These are phyloP conservation scores for Fusarium odoratissimum DNA, from an alignment of 2,329 filamentous ascomycete genomes.

Conservation along the genomic window DNA sequence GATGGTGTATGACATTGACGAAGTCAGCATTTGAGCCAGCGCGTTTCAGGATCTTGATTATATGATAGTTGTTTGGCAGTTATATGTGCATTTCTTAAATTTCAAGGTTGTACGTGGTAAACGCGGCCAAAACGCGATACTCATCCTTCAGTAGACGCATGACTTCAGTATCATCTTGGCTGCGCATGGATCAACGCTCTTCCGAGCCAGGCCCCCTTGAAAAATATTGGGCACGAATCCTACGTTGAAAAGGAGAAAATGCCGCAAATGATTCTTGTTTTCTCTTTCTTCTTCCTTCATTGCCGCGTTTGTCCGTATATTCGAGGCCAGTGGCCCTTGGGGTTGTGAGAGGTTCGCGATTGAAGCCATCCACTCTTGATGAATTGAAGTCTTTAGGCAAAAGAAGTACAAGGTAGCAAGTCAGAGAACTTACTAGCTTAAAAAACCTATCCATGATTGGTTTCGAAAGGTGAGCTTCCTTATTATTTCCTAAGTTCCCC, in stretches of 20 bases:
- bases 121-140: background rate
- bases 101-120: rapidly evolving
- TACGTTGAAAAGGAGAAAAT: background rate
- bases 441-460: background rate
- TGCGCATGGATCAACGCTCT: constrained; percentile 3
- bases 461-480: background rate
- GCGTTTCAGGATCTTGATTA: background rate
- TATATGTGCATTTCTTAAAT: no score
- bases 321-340: rapidly evolving
- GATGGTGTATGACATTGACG: constrained; percentile 4
- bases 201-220: background rate
- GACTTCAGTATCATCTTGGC: background rate
- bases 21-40: background rate
- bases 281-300: background rate
- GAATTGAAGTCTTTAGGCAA: rapidly evolving
- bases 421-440: background rate
- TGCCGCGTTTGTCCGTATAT: rapidly evolving
- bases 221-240: background rate
- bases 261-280: background rate
- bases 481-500: rapidly evolving
- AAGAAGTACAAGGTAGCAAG: rapidly evolving
- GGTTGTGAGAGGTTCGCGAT: background rate
- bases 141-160: background rate
- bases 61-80: no score
- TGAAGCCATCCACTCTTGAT: no score